Base-by-base conservation (phyloP, 345 rosid genomes). In the Melaleuca quinquenervia region DNA sequence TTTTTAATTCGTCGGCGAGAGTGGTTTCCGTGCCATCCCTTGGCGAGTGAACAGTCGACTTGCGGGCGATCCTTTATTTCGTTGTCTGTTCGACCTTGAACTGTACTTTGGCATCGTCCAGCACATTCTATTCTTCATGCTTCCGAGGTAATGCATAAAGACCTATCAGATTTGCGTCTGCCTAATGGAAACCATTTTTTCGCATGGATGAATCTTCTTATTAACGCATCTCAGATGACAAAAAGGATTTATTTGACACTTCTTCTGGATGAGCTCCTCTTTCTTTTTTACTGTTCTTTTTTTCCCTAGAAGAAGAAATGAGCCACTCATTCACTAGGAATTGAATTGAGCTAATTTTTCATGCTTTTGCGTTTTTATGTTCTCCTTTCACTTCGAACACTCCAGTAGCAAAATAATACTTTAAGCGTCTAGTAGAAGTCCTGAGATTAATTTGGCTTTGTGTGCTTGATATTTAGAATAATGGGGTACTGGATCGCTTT, bases 11-110 rank as follows among this genome's bases (percentile, higher is more conserved):
- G 27, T 45, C 49, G 84, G 87, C 75, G 85, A 85, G 89, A 85
- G 87, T 56, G 82, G 78, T 87, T 86, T 86, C 89, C 87, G 15
- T 88, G 87, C 89, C 26, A 32, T 32, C 84, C 70, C 83, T 82
- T 83, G 89, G 83, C 82, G 62, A 52, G 84, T 58, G 84, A 83
- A 88, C 89, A 62, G 82, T 55, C 74, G 80, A 83, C 78, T 44
- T 60, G 84, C 26, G 13, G 44, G 80, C 55, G 29, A 27, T 70
- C 49, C 87, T 88, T 88, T 83, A 48, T 75, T 84, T 88, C 89
- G 85, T 88, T 88, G 87, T 88, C 89, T 88, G 89, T 88, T 85
- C 89, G 87, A 85, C 87, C 90, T 84, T 64, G 84, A 55, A 53
- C 70, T 22, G 14, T 44, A 29, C 44, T 8, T 16, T 20, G 53